Conservation (phyloP, 345 rosid species). For the Eutrema heterophyllum region DNA sequence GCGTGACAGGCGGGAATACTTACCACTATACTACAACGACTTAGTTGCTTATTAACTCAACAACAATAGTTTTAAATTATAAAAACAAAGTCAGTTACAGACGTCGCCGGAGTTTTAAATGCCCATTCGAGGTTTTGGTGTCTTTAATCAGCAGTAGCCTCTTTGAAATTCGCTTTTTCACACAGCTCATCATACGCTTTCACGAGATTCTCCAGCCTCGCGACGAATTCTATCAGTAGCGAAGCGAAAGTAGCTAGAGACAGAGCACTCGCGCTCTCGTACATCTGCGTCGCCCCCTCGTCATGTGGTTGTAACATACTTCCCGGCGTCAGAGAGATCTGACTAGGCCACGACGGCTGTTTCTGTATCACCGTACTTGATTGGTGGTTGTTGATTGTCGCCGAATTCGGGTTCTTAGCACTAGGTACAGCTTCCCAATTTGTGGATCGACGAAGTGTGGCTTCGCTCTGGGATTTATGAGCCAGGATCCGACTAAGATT, state of each 20-base stretch:
- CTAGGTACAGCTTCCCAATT: slow-evolving; percentile 13
- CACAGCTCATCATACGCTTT: slow-evolving; percentile 61
- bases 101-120: no score
- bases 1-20: slow-evolving; percentile 84
- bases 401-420: background rate
- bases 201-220: slow-evolving; percentile 67
- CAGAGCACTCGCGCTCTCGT: slow-evolving; percentile 69
- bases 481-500: slow-evolving; percentile 34
- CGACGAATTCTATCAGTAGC: slow-evolving; percentile 73
- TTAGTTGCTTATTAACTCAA: no score
- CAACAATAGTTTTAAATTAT: no score
- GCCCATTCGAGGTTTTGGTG: background rate
- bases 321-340: slow-evolving; percentile 22
- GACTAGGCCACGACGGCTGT: slow-evolving; percentile 55
- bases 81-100: no score
- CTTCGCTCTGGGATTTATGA: slow-evolving; percentile 44
- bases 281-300: slow-evolving; percentile 44
- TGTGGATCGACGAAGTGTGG: slow-evolving; percentile 18
- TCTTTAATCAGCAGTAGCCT: slow-evolving; percentile 16
- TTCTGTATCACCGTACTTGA: slow-evolving; percentile 20
- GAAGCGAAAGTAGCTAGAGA: slow-evolving; percentile 86
- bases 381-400: background rate
- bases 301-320: slow-evolving; percentile 3
- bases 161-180: slow-evolving; percentile 59
- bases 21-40: slow-evolving; percentile 39